phyloP scores from a whole-genome alignment of 1,139 yeast species.

The Arxiozyma slooffiae region DNA sequence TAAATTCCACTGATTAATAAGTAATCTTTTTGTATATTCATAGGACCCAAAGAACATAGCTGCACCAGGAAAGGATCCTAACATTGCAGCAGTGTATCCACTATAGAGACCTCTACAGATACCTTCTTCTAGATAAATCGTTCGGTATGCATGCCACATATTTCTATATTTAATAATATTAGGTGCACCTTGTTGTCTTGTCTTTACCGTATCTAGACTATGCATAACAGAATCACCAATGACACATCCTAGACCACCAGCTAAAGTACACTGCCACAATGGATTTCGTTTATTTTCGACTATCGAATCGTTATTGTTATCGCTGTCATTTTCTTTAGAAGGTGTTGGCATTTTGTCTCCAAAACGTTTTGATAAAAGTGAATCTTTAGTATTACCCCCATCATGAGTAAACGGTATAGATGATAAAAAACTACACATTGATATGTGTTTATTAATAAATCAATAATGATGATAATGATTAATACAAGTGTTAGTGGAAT shows the following conservation, averaged over 20 bases:
- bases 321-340: neutral
- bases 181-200: constrained; percentile 91
- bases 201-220: constrained; percentile 90
- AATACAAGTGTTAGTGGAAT: neutral
- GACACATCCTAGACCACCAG: constrained; percentile 93
- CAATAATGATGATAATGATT: no score
- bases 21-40: constrained; percentile 62
- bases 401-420: constrained; percentile 24
- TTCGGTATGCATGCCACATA: constrained; percentile 59
- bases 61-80: constrained; percentile 89
- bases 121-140: constrained; percentile 77
- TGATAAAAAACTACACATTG: constrained; percentile 24
- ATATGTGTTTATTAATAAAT: neutral
- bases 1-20: constrained; percentile 54
- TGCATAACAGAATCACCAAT: constrained; percentile 92
- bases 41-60: constrained; percentile 87
- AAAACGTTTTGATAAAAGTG: neutral
- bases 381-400: neutral
- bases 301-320: neutral
- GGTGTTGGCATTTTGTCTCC: neutral
- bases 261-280: constrained; percentile 45
- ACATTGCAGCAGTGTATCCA: constrained; percentile 83
- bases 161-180: constrained; percentile 54
- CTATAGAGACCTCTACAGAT: constrained; percentile 75
- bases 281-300: neutral